phyloP scores from a whole-genome alignment of 1,284 basidiomycete genomes.

The Ceraceosorus guamensis region DNA sequence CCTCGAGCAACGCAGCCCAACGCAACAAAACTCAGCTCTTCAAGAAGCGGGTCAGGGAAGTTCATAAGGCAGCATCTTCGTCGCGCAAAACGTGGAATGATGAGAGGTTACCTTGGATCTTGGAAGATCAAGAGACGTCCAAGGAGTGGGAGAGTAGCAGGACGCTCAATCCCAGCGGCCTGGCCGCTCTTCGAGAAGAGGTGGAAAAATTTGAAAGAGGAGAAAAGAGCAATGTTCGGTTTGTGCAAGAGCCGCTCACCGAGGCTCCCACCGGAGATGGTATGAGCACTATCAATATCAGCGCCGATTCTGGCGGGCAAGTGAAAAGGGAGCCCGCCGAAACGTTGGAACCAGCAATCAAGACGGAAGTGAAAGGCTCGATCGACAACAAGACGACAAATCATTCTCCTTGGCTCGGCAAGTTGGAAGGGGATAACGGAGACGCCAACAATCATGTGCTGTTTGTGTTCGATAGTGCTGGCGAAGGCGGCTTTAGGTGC shows the following conservation, averaged over 20 bases:
- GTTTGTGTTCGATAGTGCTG: slow-evolving; percentile 45
- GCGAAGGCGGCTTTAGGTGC: slow-evolving; percentile 44
- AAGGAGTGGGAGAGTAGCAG: slow-evolving; percentile 42
- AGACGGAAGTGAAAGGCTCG: slow-evolving; percentile 5
- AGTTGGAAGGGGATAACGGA: slow-evolving; percentile 40
- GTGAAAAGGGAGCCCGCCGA: slow-evolving; percentile 13
- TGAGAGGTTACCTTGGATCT: slow-evolving; percentile 44
- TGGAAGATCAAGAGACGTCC: slow-evolving; percentile 45
- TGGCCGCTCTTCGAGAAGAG: slow-evolving; percentile 21
- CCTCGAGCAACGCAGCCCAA: slow-evolving; percentile 19
- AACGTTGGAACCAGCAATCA: slow-evolving; percentile 14
- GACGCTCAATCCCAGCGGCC: slow-evolving; percentile 28
- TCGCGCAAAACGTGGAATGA: slow-evolving; percentile 41
- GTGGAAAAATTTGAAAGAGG: slow-evolving; percentile 14
- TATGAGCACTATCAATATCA: too few relatives aligned
- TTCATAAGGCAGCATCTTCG: slow-evolving; percentile 42
- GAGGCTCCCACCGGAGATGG: too few relatives aligned
- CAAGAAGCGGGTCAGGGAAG: slow-evolving; percentile 43
- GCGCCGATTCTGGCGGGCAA: too few relatives aligned
- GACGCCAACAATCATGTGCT: slow-evolving; percentile 28
- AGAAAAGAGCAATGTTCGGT: too few relatives aligned
- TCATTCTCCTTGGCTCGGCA: slow-evolving; percentile 47
- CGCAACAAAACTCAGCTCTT: slow-evolving; percentile 21
- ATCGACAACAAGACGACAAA: slow-evolving; percentile 1
- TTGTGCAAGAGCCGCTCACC: too few relatives aligned